Percentiles rank a stretch among this genome's conserved stretches.
Conservation (phyloP, 2,329 filamentous ascomycete genomes). For the Claviceps pazoutovae region DNA sequence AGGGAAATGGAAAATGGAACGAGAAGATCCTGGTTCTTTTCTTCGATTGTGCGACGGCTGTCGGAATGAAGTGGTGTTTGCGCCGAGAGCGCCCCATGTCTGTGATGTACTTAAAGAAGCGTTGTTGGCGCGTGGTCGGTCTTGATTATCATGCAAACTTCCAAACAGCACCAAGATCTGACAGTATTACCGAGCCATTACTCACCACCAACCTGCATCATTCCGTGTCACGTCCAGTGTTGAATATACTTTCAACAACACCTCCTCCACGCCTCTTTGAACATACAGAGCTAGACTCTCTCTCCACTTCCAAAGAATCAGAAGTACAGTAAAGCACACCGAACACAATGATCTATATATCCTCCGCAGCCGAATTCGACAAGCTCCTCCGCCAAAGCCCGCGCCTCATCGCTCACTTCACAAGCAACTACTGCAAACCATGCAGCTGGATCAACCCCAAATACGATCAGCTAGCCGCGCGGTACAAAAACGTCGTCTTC, state of each 20-base stretch:
- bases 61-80: background rate
- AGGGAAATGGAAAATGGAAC: background rate
- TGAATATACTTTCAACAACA: too few species aligned
- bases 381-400: conserved; percentile 31
- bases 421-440: conserved; percentile 67
- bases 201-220: too few species aligned
- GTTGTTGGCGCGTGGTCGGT: background rate
- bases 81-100: background rate
- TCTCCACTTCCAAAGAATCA: too few species aligned
- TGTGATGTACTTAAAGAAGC: background rate
- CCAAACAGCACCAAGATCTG: too few species aligned
- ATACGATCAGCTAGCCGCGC: conserved; percentile 26
- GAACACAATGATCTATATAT: background rate
- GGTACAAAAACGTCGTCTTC: conserved; percentile 52
- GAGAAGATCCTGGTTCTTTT: background rate
- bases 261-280: too few species aligned
- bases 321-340: too few species aligned
- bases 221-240: too few species aligned
- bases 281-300: too few species aligned
- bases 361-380: conserved; percentile 32
- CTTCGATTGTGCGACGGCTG: background rate
- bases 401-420: conserved; percentile 65
- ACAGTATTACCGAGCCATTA: too few species aligned
- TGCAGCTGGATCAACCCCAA: conserved; percentile 82
- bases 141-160: too few species aligned